Evolutionary conservation across 495 filamentous ascomycete species (phyloP).

Genomic region (Aspergillus ostianus): DNA sequence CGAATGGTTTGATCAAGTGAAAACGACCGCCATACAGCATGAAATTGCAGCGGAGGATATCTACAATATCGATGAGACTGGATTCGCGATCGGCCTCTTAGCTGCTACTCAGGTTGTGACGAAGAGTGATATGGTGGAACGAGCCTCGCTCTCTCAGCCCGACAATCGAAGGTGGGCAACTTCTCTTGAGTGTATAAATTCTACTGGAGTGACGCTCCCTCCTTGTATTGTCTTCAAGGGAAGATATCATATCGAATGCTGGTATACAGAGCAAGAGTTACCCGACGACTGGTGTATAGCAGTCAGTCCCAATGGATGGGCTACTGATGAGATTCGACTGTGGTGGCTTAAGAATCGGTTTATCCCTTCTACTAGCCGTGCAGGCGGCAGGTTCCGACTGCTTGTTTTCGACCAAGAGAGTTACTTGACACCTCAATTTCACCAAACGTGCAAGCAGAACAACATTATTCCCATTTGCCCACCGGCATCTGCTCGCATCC

Average conservation of each 20-base stretch:
- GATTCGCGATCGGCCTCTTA: conserved; percentile 3
- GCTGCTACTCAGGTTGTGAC: not conserved
- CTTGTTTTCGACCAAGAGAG: conserved; percentile 1
- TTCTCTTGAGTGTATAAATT: conserved; percentile 2
- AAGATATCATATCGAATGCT: conserved; percentile 1
- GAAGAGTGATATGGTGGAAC: conserved; percentile 5
- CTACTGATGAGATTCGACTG: conserved; percentile 5
- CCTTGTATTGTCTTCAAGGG: conserved; percentile 6
- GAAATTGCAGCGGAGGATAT: conserved; percentile 7
- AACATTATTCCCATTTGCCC: conserved; percentile 5
- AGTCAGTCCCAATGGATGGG: not conserved
- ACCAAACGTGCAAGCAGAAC: conserved; percentile 1
- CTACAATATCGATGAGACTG: conserved; percentile 7
- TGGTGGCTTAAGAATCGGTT: not conserved
- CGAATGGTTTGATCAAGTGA: conserved; percentile 5
- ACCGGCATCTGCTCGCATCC: not conserved
- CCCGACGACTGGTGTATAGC: conserved; percentile 1
- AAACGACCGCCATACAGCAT: conserved; percentile 1
- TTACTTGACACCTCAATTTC: conserved; percentile 4
- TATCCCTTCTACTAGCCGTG: not conserved
- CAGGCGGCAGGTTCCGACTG: not conserved
- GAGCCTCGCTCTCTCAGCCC: conserved; percentile 3
- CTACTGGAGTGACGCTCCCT: not conserved
- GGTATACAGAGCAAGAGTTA: not conserved
- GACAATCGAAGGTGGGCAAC: conserved; percentile 5